Conservation (phyloP, 192 early-diverging fungal species). For the Oehlia diaphana region DNA sequence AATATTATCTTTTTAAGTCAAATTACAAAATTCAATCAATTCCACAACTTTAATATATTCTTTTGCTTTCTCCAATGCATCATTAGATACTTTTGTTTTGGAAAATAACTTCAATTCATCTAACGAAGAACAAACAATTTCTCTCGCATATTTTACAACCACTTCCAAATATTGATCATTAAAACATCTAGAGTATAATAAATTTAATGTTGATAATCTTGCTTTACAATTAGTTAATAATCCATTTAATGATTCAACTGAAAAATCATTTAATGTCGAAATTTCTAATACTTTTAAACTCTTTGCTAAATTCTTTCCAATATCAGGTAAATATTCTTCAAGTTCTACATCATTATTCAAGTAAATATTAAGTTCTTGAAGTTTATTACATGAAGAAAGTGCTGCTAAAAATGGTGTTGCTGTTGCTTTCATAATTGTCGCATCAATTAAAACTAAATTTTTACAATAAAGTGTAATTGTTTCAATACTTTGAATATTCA, state of each 20-base stretch:
- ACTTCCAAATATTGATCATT: neutral
- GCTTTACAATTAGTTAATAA: neutral
- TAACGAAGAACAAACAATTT: neutral
- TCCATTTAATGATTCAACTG: neutral
- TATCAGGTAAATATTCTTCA: neutral
- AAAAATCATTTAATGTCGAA: neutral
- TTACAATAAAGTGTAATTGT: neutral
- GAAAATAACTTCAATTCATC: neutral
- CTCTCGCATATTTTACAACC: neutral
- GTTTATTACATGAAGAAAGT: neutral
- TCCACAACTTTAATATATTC: neutral
- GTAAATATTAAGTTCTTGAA: neutral
- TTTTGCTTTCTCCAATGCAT: neutral
- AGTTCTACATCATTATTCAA: neutral
- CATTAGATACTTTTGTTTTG: neutral
- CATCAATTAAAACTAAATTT: neutral
- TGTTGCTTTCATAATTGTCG: neutral
- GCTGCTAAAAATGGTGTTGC: neutral
- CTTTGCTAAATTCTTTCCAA: neutral
- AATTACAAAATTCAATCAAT: neutral
- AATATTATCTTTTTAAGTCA: too few species aligned
- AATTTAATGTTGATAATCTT: neutral
- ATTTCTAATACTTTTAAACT: neutral
- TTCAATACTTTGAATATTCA: neutral
- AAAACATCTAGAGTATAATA: neutral